These are phyloP conservation scores for Mortierella hygrophila DNA, from an alignment of 192 early-diverging fungal species.

Conservation along the genomic window DNA sequence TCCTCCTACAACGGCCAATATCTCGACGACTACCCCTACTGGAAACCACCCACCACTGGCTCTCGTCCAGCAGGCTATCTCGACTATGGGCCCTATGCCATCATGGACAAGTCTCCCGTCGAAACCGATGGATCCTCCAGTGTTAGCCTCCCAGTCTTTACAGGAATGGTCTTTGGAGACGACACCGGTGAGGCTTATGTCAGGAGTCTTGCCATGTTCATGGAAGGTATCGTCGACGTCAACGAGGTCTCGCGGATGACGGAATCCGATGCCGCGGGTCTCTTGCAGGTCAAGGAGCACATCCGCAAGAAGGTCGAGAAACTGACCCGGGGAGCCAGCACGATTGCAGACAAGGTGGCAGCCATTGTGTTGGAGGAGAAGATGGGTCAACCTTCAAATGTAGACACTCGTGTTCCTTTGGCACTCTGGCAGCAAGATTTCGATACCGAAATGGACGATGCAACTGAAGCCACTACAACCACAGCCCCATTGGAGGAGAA, in stretches of 20 bases:
- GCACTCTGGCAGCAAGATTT: constrained; percentile 39
- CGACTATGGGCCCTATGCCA: constrained; percentile 57
- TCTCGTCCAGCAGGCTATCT: constrained; percentile 23
- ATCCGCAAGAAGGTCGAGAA: constrained; percentile 54
- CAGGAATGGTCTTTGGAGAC: constrained; percentile 70
- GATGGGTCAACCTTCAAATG: constrained; percentile 11
- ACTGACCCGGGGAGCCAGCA: constrained; percentile 59
- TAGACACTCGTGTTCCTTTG: constrained; percentile 35
- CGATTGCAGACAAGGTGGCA: constrained; percentile 50
- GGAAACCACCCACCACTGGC: constrained; percentile 10
- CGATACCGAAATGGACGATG: constrained; percentile 1
- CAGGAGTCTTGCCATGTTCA: constrained; percentile 67
- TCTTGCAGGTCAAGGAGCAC: constrained; percentile 46
- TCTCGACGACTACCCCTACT: constrained; percentile 50
- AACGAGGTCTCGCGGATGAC: constrained; percentile 16
- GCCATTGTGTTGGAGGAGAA: constrained; percentile 44
- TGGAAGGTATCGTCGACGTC: constrained; percentile 38
- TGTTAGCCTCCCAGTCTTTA: constrained; percentile 55
- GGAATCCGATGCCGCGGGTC: constrained; percentile 21
- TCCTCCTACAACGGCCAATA: constrained; percentile 27
- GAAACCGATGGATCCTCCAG: constrained; percentile 18
- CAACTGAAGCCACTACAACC: background rate
- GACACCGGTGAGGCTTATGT: constrained; percentile 71
- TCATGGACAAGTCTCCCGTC: constrained; percentile 24
- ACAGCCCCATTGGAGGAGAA: background rate